Percentiles rank a stretch among this genome's conserved stretches.
Evolutionary conservation across 2,329 filamentous ascomycete species (phyloP).

Genomic region (Cytospora piceicola): DNA sequence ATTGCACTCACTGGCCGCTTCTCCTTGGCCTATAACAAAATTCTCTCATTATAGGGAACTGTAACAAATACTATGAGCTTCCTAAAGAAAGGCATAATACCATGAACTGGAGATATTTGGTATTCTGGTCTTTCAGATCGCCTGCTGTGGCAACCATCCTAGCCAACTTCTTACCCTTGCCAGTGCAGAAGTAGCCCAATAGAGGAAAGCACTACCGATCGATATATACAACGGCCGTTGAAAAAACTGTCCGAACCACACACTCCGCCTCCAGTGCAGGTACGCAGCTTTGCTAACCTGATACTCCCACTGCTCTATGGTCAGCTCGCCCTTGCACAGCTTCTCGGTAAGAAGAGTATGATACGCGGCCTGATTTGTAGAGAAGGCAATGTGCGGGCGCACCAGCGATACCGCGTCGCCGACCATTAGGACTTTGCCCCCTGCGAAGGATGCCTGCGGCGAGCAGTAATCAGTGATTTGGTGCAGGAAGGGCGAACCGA

Average conservation of each 20-base stretch:
- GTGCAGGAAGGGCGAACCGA: constrained; percentile 46
- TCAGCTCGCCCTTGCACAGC: not conserved
- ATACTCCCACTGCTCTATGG: not conserved
- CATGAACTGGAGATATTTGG: too few relatives aligned
- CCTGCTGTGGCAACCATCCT: too few relatives aligned
- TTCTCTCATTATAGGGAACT: too few relatives aligned
- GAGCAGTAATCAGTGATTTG: constrained; percentile 45
- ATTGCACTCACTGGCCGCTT: too few relatives aligned
- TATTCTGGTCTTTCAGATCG: too few relatives aligned
- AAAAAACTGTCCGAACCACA: not conserved
- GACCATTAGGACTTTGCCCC: constrained; percentile 46
- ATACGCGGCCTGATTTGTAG: constrained; percentile 43
- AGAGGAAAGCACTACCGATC: too few relatives aligned
- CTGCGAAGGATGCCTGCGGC: constrained; percentile 39
- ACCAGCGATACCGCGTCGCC: constrained; percentile 50
- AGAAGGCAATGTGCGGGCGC: constrained; percentile 48
- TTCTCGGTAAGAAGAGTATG: not conserved
- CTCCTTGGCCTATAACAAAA: too few relatives aligned
- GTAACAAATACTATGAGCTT: too few relatives aligned
- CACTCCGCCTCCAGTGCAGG: not conserved
- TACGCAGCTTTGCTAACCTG: not conserved
- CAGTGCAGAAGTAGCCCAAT: too few relatives aligned
- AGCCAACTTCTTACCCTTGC: too few relatives aligned
- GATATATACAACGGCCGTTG: not conserved
- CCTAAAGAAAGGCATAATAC: too few relatives aligned